Conservation (phyloP, 495 filamentous ascomycete species). For the Penicillium ucsense region DNA sequence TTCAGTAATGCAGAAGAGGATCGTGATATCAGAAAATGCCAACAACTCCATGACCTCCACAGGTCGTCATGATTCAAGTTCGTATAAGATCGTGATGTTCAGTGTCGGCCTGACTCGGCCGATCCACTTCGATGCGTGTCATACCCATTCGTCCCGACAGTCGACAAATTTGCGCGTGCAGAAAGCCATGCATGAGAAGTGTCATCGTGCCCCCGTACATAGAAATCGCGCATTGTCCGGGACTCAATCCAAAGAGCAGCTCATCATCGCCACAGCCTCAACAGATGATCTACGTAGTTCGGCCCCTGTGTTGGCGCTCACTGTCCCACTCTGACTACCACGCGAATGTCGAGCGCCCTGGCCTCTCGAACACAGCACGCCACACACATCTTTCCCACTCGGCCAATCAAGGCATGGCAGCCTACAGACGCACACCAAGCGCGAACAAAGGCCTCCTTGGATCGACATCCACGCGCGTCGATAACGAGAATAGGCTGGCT, state of each 20-base stretch:
- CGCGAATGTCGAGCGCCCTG: conserved; percentile 52
- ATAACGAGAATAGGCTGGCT: conserved; percentile 38
- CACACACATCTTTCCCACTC: conserved; percentile 53
- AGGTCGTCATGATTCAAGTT: no score
- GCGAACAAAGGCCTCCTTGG: conserved; percentile 55
- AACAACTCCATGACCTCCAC: no score
- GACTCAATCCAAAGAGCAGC: neutral
- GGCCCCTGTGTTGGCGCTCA: neutral
- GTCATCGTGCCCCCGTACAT: no score
- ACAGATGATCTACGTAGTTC: neutral
- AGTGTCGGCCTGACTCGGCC: no score
- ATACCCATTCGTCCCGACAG: no score
- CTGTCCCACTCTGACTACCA: conserved; percentile 51
- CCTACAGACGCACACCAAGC: conserved; percentile 63
- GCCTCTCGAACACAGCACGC: conserved; percentile 64
- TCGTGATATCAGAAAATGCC: no score
- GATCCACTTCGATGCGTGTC: no score
- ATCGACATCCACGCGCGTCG: conserved; percentile 40
- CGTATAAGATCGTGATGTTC: no score
- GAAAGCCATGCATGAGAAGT: no score
- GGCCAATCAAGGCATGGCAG: conserved; percentile 57
- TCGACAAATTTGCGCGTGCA: no score
- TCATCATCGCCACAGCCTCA: neutral
- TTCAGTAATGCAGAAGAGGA: no score
- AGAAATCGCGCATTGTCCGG: neutral